A percentile compares a stretch with the other conserved stretches of the same genome.
These are phyloP conservation scores for Coniochaeta hoffmannii DNA, from an alignment of 2,329 filamentous ascomycete genomes.

Conservation along the genomic window DNA sequence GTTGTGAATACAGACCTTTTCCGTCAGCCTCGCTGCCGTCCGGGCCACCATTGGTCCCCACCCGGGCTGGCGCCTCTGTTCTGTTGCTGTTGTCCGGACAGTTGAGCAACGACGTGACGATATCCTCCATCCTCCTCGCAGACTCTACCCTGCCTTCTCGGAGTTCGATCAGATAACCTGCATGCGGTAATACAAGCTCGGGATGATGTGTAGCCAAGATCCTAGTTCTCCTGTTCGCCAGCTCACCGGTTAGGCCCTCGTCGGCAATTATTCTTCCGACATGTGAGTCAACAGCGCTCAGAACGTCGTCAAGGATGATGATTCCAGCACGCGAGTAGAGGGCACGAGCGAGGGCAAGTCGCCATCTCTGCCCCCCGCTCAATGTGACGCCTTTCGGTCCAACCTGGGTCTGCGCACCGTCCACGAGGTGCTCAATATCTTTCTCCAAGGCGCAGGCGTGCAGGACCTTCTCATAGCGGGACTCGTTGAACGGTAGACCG, in stretches of 20 bases:
- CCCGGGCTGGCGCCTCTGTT: slow-evolving; percentile 5
- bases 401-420: slow-evolving; percentile 35
- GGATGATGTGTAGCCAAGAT: slow-evolving; percentile 53
- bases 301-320: slow-evolving; percentile 38
- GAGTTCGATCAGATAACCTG: slow-evolving; percentile 22
- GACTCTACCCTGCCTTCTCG: slow-evolving; percentile 18
- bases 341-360: slow-evolving; percentile 36
- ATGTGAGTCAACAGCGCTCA: slow-evolving; percentile 41
- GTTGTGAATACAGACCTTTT: too few species aligned
- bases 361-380: slow-evolving; percentile 37
- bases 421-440: slow-evolving; percentile 33
- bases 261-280: slow-evolving; percentile 41
- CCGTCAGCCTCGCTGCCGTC: slow-evolving; percentile 9
- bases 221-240: slow-evolving; percentile 46
- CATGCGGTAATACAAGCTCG: slow-evolving; percentile 22
- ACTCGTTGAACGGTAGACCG: slow-evolving; percentile 28
- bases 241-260: slow-evolving; percentile 42
- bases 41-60: not conserved
- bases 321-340: slow-evolving; percentile 36
- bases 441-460: slow-evolving; percentile 34
- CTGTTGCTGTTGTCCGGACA: not conserved
- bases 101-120: not conserved
- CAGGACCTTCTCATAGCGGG: slow-evolving; percentile 37
- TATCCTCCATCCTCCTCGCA: slow-evolving; percentile 10
- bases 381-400: slow-evolving; percentile 34